phyloP scores from a whole-genome alignment of 768 basidiomycete species.

The Lentinula aciculospora region DNA sequence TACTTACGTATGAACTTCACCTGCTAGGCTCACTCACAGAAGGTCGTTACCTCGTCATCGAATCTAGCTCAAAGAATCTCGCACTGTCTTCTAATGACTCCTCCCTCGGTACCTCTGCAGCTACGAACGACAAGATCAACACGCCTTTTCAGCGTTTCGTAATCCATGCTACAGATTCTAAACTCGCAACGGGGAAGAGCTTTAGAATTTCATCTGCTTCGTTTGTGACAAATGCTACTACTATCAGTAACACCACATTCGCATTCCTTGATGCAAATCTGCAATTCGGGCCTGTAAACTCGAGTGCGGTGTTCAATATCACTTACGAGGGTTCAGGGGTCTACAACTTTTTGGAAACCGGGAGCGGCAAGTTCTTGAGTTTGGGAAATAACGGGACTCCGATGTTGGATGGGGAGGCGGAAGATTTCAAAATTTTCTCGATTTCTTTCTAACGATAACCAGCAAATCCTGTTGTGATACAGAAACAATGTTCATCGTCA shows the following conservation, averaged over 20 bases:
- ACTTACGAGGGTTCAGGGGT: not conserved
- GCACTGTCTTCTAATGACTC: not conserved
- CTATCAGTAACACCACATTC: not conserved
- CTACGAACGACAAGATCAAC: not conserved
- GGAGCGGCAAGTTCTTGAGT: not conserved
- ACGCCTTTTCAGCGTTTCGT: constrained; percentile 5
- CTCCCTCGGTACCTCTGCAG: not conserved
- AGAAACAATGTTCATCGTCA: not conserved
- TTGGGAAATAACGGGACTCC: not conserved
- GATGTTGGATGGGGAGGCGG: not conserved
- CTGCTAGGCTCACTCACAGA: constrained; percentile 3
- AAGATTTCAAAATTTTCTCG: constrained; percentile 1
- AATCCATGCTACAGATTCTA: constrained; percentile 5
- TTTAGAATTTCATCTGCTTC: constrained; percentile 5
- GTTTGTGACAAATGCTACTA: not conserved
- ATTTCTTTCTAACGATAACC: not conserved
- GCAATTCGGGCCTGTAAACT: not conserved
- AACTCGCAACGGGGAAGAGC: not conserved
- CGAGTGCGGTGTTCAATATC: constrained; percentile 4
- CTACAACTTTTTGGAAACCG: not conserved
- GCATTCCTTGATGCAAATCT: not conserved
- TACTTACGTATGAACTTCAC: not conserved
- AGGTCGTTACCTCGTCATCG: constrained; percentile 6
- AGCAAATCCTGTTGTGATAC: not conserved
- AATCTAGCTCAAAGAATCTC: not conserved